Evolutionary conservation across 768 basidiomycete species (phyloP).

Genomic region (Tylopilus felleus): DNA sequence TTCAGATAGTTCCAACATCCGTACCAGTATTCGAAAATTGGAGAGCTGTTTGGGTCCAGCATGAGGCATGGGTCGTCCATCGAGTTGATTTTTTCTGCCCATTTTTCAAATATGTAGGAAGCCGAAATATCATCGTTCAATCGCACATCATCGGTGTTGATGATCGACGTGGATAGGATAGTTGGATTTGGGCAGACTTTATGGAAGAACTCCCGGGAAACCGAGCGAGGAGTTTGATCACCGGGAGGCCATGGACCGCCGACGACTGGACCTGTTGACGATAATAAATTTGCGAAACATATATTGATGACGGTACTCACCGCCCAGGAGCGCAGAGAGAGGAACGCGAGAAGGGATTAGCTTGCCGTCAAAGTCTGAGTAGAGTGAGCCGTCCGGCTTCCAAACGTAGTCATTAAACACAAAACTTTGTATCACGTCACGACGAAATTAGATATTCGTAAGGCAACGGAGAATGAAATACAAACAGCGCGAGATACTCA

Average conservation of each 20-base stretch:
- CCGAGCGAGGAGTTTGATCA: conserved; percentile 33
- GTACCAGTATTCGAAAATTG: conserved; percentile 39
- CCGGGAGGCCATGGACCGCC: conserved; percentile 37
- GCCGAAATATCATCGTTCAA: conserved; percentile 27
- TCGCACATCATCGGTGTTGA: conserved; percentile 30
- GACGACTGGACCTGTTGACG: conserved; percentile 37
- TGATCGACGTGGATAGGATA: conserved; percentile 27
- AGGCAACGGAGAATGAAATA: background rate
- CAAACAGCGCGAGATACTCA: conserved; percentile 13
- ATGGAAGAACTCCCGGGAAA: conserved; percentile 37
- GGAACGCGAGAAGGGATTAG: conserved; percentile 40
- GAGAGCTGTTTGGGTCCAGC: conserved; percentile 21
- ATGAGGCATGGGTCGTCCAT: conserved; percentile 41
- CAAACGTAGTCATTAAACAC: conserved; percentile 46
- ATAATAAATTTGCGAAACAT: background rate
- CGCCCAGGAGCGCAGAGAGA: conserved; percentile 38
- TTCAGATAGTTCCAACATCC: conserved; percentile 1
- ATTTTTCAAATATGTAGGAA: conserved; percentile 33
- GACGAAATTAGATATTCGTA: background rate
- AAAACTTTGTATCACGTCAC: conserved; percentile 24
- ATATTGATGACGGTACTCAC: conserved; percentile 17
- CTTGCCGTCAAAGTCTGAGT: conserved; percentile 36
- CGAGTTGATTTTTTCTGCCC: conserved; percentile 34
- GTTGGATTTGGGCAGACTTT: conserved; percentile 39
- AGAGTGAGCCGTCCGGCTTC: conserved; percentile 34